Conservation (phyloP, 1,139 yeast species). For the Debaryomyces fabryi region DNA sequence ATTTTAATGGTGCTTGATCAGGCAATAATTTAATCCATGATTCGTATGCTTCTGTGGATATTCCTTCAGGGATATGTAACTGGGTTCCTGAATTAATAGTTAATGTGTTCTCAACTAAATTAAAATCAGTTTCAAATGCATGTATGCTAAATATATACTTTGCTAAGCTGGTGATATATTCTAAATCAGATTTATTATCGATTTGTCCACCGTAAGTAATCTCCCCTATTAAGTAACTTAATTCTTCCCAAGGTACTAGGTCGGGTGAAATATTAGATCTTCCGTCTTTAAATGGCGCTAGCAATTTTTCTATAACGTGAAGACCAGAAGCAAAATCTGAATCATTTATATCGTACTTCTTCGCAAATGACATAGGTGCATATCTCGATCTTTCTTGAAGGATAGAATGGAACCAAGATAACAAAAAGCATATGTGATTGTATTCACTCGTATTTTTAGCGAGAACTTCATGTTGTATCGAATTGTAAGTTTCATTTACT, state of each 20-base stretch:
- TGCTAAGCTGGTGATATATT: constrained; percentile 30
- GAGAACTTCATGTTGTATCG: constrained; percentile 23
- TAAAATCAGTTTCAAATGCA: constrained; percentile 32
- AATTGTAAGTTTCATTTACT: constrained; percentile 45
- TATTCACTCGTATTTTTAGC: constrained; percentile 44
- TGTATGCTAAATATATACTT: constrained; percentile 26
- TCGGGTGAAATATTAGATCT: constrained; percentile 50
- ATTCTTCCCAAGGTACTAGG: constrained; percentile 58
- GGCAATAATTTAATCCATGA: constrained; percentile 62
- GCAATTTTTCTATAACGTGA: constrained; percentile 44
- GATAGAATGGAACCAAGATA: constrained; percentile 73
- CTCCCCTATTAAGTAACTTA: constrained; percentile 52
- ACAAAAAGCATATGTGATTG: constrained; percentile 51
- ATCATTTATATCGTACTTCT: constrained; percentile 69
- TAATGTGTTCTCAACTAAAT: constrained; percentile 32
- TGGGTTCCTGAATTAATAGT: constrained; percentile 17
- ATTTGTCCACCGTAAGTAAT: constrained; percentile 79
- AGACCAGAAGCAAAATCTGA: constrained; percentile 65
- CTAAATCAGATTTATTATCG: constrained; percentile 48
- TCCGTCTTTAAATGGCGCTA: constrained; percentile 27
- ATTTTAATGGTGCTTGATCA: constrained; percentile 57
- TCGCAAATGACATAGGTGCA: constrained; percentile 64
- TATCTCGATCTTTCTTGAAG: constrained; percentile 61
- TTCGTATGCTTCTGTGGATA: constrained; percentile 33
- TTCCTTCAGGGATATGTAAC: constrained; percentile 52